phyloP scores from a whole-genome alignment of 495 filamentous ascomycete species.

The Podospora australis region DNA sequence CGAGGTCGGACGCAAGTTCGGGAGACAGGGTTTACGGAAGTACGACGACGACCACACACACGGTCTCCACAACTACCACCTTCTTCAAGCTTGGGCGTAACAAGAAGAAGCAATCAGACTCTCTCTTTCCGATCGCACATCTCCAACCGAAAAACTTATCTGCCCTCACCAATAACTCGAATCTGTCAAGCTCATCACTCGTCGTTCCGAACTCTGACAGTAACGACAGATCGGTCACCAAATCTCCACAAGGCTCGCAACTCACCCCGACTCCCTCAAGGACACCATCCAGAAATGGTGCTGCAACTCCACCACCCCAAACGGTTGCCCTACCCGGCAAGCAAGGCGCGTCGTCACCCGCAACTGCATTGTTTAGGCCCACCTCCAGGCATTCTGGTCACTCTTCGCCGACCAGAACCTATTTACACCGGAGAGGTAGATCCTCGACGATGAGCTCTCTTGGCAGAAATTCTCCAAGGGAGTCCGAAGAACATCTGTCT shows the following conservation, averaged over 20 bases:
- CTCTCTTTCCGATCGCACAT: constrained; percentile 67
- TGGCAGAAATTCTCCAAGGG: constrained; percentile 41
- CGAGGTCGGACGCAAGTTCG: constrained; percentile 79
- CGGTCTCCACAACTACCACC: constrained; percentile 56
- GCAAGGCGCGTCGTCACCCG: constrained; percentile 36
- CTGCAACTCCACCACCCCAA: constrained; percentile 30
- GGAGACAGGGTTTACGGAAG: constrained; percentile 64
- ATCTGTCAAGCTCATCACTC: constrained; percentile 26
- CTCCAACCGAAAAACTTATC: constrained; percentile 67
- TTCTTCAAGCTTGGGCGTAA: constrained; percentile 78
- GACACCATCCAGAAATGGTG: constrained; percentile 41
- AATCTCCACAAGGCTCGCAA: constrained; percentile 18
- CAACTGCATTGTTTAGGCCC: constrained; percentile 54
- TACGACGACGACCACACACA: constrained; percentile 55
- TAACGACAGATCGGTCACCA: constrained; percentile 8
- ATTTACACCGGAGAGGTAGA: constrained; percentile 56
- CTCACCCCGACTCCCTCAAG: constrained; percentile 43
- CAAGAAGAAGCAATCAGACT: constrained; percentile 73
- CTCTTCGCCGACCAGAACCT: constrained; percentile 61
- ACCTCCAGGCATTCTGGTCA: constrained; percentile 61
- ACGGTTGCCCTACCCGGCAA: constrained; percentile 21
- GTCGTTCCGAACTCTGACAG: constrained; percentile 21
- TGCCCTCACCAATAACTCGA: constrained; percentile 22
- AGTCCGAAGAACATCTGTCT: constrained; percentile 51
- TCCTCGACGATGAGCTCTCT: constrained; percentile 88